Evolutionary conservation across 331 rosid species (phyloP), one percentile per base, ranked within the genome.

Genomic region (Erythrophleum ivorense): DNA sequence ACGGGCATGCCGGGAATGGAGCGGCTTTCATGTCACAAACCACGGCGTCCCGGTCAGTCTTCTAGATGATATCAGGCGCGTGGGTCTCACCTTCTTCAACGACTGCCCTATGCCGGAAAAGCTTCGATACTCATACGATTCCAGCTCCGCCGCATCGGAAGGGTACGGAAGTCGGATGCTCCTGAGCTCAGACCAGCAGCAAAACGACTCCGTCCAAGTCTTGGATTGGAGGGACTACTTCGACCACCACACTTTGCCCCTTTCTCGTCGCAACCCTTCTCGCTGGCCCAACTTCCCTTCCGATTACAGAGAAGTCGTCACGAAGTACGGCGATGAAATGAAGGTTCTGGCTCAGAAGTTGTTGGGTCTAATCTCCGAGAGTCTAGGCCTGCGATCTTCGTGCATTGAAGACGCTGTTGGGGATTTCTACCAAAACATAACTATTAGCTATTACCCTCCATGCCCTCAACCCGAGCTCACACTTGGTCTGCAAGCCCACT

Each of bases 151-250:
- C 54, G 97, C 93, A 18, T 71, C 98, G 29, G 97, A 95, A 80
- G 98, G 98, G 2, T 95, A 91, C 80, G 98, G 98, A 16, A 91
- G 92, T 85, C 90, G 89, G 33, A 93, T 95, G 98, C 88, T 95
- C 19, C 77, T 76, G 3, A 48, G 21, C 58, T 79, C 87, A 24
- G 59, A 77, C 3, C 46, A 76, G 73, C 68, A 75, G 69, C 62
- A 75, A 34, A 84, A 85, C 76, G 86, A 86, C 58, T 43, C 81
- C 67, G 90, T 59, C 53, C 72, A 76, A 45, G 78, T 84, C 1
- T 82, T 95, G 52, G 99, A 95, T 74, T 95, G 99, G 99, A 88
- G 98, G 73, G 98, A 95, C 76, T 95, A 93, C 86, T 93, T 95
- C 76, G 94, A 95, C 52, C 98, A 95, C 86, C 98, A 95, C 80